phyloP scores from a whole-genome alignment of 805 yeast species.

The Ogataea nakhonphanomensis region DNA sequence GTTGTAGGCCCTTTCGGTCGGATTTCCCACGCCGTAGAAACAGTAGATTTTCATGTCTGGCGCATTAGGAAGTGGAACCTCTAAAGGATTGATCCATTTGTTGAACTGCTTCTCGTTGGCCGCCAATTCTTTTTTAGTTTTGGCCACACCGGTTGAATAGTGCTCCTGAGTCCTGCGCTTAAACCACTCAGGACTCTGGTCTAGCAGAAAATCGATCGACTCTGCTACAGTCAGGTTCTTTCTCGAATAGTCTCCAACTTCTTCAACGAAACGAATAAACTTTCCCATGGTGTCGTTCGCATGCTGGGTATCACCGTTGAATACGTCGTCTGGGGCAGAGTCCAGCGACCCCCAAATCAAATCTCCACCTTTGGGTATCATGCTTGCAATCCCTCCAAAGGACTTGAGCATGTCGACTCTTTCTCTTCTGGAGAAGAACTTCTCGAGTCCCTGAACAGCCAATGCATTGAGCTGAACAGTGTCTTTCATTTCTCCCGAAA shows the following conservation, averaged over 20 bases:
- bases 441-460: conserved; percentile 92
- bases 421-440: conserved; percentile 86
- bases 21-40: conserved; percentile 94
- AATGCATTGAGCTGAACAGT: conserved; percentile 90
- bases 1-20: conserved; percentile 89
- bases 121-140: conserved; percentile 52
- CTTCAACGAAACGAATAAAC: conserved; percentile 62
- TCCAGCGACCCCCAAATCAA: conserved; percentile 78
- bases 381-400: conserved; percentile 92
- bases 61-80: conserved; percentile 87
- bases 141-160: conserved; percentile 78
- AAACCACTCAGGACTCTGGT: conserved; percentile 77
- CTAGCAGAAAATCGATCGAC: conserved; percentile 62
- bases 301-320: conserved; percentile 21
- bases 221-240: conserved; percentile 61
- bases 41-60: conserved; percentile 88
- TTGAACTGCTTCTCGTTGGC: conserved; percentile 66
- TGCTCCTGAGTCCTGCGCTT: conserved; percentile 57
- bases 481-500: conserved; percentile 98
- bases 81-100: conserved; percentile 94
- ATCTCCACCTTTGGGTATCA: conserved; percentile 96
- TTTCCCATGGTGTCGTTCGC: conserved; percentile 54
- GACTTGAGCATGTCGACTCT: conserved; percentile 80
- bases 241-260: conserved; percentile 40
- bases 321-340: conserved; percentile 67